Base-by-base conservation (phyloP, 768 basidiomycete genomes). In the Mycena leptocephala region DNA sequence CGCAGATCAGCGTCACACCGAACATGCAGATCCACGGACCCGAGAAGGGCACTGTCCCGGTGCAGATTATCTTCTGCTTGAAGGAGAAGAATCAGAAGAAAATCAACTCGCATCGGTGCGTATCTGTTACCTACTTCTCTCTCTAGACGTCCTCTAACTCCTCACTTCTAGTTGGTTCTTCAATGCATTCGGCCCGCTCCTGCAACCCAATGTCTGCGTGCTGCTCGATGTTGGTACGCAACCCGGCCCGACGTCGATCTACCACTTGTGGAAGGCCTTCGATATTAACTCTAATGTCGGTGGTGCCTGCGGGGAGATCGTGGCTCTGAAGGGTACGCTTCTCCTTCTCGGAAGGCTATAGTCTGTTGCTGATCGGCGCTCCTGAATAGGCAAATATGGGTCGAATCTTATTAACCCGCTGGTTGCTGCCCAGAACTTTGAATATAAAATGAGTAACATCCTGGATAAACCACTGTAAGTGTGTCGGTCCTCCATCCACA, bases 301-400 rank as follows among this genome's bases (percentile, higher is more conserved):
- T 14, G 98, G 97, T 22, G 97, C 98, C 14, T 99, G 98, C 83
- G 98, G 98, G n/a, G 98, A 99, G 85, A 97, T 98, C 81, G 95
- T 95, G 11, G 93, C 90, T 18, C 95, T 97, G 86, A 99, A 99
- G 84, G 98, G 97, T 75, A 93, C 93, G 86, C 90, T 20, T 89
- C 90, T 28, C 87, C 96, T 65, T 80, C 96, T 78, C 18, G n/a
- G 22, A 14, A 32, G 41, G 41, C 41, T 59, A 33, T 46, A 24
- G 66, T 37, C 46, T 53, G 11, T 32, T 39, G 53, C 69, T 62
- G 43, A 69, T 30, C 63, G 20, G 43, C 22, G 65, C 41, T n/a
- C 30, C 22, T 18, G 7, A 2, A 48, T 20, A 68, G 62, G 20
- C 74, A 95, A 92, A 85, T 96, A 90, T 76, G 93, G 95, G 33